Conservation (phyloP, 805 yeast species). For the Saccharomycopsis fibuligera region DNA sequence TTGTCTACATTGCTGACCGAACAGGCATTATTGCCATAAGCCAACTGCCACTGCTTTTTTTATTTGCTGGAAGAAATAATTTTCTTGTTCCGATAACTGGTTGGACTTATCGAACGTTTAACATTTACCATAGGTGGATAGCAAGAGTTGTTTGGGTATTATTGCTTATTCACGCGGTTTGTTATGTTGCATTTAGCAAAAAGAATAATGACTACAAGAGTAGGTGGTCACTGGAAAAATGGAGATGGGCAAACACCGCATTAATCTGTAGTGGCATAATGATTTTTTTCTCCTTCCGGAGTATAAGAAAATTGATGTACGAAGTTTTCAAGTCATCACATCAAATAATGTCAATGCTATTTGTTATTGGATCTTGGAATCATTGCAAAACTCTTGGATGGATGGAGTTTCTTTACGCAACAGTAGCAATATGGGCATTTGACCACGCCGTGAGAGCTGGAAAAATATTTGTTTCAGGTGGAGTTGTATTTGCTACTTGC, state of each 20-base stretch:
- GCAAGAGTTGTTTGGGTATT: constrained; percentile 36
- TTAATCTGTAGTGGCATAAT: constrained; percentile 27
- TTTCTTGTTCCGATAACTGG: constrained; percentile 30
- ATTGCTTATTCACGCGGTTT: constrained; percentile 33
- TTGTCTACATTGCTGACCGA: constrained; percentile 37
- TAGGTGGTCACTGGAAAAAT: constrained; percentile 34
- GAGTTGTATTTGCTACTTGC: constrained; percentile 25
- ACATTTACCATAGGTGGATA: constrained; percentile 35
- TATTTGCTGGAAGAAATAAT: constrained; percentile 34
- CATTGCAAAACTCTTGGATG: constrained; percentile 41
- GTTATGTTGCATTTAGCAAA: constrained; percentile 34
- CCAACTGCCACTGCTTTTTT: constrained; percentile 32
- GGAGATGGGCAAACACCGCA: constrained; percentile 40
- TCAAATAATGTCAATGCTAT: constrained; percentile 35
- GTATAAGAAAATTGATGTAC: constrained; percentile 33
- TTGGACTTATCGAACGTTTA: constrained; percentile 31
- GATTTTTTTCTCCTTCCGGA: constrained; percentile 28
- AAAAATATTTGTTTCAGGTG: constrained; percentile 28
- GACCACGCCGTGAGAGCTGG: constrained; percentile 35
- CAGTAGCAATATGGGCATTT: constrained; percentile 35
- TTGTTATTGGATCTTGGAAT: constrained; percentile 40
- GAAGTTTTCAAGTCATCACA: constrained; percentile 43
- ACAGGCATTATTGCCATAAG: constrained; percentile 39
- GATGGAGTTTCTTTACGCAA: constrained; percentile 35
- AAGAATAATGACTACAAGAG: constrained; percentile 31